A percentile compares a stretch with the other conserved stretches of the same genome.
Evolutionary conservation across 2,329 filamentous ascomycete genomes (phyloP).

Genomic region (Colletotrichum paranaense): DNA sequence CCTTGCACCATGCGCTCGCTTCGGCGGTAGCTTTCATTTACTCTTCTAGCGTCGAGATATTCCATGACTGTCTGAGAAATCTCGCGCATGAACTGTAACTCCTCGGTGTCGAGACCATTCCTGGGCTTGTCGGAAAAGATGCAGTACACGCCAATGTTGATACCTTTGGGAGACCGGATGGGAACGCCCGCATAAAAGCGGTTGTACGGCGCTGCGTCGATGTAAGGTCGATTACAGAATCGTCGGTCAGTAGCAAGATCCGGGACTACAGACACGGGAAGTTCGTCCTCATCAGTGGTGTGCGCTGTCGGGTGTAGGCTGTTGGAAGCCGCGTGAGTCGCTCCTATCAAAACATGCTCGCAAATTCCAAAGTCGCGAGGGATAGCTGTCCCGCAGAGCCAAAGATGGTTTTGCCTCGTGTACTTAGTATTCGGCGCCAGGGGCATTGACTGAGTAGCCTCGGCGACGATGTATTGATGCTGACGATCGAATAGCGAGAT

Average conservation of each 20-base stretch:
- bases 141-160: constrained; percentile 56
- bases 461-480: constrained; percentile 62
- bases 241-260: constrained; percentile 47
- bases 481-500: constrained; percentile 63
- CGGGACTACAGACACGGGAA: constrained; percentile 48
- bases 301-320: neutral
- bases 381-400: constrained; percentile 45
- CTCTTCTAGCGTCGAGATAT: constrained; percentile 49
- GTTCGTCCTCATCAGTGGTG: constrained; percentile 17
- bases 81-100: constrained; percentile 42
- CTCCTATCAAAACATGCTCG: constrained; percentile 41
- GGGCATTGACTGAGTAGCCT: constrained; percentile 56
- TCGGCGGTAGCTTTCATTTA: constrained; percentile 44
- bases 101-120: constrained; percentile 41
- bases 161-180: constrained; percentile 51
- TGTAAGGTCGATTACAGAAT: constrained; percentile 44
- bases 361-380: constrained; percentile 45
- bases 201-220: constrained; percentile 39
- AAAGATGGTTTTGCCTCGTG: constrained; percentile 30
- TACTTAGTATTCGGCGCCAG: constrained; percentile 43
- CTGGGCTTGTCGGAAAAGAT: constrained; percentile 44
- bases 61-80: constrained; percentile 50
- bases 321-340: neutral
- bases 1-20: constrained; percentile 52
- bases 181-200: constrained; percentile 56